Evolutionary conservation across 73 alveolate genomes (phyloP), one percentile per base, ranked within the genome.

Genomic region (Effrenium voratum): DNA sequence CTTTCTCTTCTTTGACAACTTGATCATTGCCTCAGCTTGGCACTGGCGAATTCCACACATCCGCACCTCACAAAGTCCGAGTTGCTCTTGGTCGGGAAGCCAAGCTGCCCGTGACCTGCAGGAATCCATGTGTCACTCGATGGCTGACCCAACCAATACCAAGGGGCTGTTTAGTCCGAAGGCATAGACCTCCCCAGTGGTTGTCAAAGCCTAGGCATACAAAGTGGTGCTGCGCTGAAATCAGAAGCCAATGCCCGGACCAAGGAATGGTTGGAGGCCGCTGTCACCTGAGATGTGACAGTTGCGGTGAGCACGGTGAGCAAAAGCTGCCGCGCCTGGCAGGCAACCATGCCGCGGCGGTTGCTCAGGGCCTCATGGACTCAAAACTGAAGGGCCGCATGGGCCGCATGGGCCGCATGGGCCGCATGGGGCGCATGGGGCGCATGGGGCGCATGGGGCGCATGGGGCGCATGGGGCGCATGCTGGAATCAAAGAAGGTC

Each of bases 91-190:
- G 95, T 87, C 49, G 95, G 95, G 15, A 87, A 87, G 50, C 95
- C 95, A 44, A 87, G 68, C 85, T 87, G 95, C 16, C 95, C 95
- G 28, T 87, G 95, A 50, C 95, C 95, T 87, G 63, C n/a, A n/a
- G 22, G 3, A 22, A 81, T 45, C 34, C 24, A 38, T 22, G 49
- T 38, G 3, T 24, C 30, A 6, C 24, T 28, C 26, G 63, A 5
- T 32, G 22, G 28, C 77, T 22, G 45, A 19, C 8, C 40, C 22
- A 47, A 6, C 38, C 50, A 38, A 16, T 50, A 8, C 85, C 72
- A 60, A 87, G 95, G 1, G 34, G 68, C 95, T 72, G 84, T 87
- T 87, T 84, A 59, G 40, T 15, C 95, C 95, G 57, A 87, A 87
- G 38, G 95, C 95, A 50, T 63, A 87, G 52, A 87, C 95, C 38